Percentiles rank a stretch among this genome's conserved stretches.
phyloP scores from a whole-genome alignment of 73 alveolate species.

The Durusdinium trenchii region DNA sequence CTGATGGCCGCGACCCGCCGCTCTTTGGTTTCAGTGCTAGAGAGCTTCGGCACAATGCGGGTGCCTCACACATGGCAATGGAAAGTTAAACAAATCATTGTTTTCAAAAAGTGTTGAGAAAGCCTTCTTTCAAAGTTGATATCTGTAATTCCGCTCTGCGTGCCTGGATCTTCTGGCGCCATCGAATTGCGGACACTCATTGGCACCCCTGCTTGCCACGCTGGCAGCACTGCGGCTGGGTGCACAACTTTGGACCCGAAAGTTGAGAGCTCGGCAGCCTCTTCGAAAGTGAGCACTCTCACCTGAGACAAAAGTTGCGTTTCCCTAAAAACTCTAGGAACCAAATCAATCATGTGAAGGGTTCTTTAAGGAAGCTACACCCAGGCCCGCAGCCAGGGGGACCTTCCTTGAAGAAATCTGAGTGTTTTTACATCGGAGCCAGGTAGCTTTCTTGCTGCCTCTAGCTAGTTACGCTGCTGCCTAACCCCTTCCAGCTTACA shows the following conservation, averaged over 20 bases:
- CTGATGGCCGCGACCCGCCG: slow-evolving; percentile 91
- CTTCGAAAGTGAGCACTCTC: slow-evolving; percentile 75
- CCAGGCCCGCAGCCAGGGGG: no score
- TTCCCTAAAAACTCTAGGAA: no score
- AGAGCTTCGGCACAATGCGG: slow-evolving; percentile 83
- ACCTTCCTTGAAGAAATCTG: no score
- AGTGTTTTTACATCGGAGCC: no score
- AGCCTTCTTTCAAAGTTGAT: no score
- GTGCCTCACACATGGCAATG: slow-evolving; percentile 47
- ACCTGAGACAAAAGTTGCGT: no score
- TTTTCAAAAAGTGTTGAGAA: no score
- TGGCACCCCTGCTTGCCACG: slow-evolving; percentile 87
- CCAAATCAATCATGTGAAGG: no score
- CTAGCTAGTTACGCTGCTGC: no score
- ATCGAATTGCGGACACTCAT: slow-evolving; percentile 81
- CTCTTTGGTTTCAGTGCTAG: slow-evolving; percentile 34
- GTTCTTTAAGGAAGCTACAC: no score
- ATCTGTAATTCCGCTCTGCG: not conserved
- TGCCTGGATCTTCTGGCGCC: slow-evolving; percentile 90
- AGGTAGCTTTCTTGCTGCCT: no score
- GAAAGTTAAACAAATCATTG: not conserved
- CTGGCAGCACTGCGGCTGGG: slow-evolving; percentile 95
- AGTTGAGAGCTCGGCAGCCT: slow-evolving; percentile 91
- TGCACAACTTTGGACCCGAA: slow-evolving; percentile 95
- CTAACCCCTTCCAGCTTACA: no score